Conservation (phyloP, 306 rosid species). For the Luffa aegyptiaca region DNA sequence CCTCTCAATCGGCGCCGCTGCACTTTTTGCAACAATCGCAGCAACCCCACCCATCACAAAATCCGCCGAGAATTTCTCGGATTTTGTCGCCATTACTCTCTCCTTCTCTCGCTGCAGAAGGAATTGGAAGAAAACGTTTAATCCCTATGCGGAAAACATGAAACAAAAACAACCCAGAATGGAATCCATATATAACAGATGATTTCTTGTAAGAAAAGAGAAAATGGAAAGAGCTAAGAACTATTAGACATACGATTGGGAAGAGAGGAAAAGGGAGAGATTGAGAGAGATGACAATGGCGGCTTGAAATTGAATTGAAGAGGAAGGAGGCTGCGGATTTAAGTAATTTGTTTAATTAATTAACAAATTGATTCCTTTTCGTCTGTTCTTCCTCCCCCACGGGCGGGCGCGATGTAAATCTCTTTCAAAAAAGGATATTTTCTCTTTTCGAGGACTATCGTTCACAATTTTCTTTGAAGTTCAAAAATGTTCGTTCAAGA, state of each 20-base stretch:
- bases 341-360: background rate
- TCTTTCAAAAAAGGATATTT: background rate
- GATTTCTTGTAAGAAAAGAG: background rate
- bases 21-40: constrained; percentile 53
- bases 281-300: background rate
- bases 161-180: background rate
- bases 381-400: background rate
- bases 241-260: background rate
- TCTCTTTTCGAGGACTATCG: background rate
- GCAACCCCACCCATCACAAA: constrained; percentile 80
- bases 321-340: background rate
- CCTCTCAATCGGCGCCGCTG: constrained; percentile 90
- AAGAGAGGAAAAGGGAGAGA: background rate
- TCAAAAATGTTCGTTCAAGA: too few species aligned
- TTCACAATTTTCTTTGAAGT: background rate
- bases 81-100: constrained; percentile 19
- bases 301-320: background rate
- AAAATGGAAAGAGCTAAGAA: background rate
- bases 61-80: constrained; percentile 67
- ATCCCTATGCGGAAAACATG: background rate
- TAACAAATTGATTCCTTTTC: background rate
- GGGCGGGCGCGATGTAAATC: background rate
- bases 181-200: background rate
- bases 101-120: background rate
- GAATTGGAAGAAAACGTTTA: background rate